These are phyloP conservation scores for Russula olivacea DNA, from an alignment of 768 basidiomycete genomes.

Conservation along the genomic window DNA sequence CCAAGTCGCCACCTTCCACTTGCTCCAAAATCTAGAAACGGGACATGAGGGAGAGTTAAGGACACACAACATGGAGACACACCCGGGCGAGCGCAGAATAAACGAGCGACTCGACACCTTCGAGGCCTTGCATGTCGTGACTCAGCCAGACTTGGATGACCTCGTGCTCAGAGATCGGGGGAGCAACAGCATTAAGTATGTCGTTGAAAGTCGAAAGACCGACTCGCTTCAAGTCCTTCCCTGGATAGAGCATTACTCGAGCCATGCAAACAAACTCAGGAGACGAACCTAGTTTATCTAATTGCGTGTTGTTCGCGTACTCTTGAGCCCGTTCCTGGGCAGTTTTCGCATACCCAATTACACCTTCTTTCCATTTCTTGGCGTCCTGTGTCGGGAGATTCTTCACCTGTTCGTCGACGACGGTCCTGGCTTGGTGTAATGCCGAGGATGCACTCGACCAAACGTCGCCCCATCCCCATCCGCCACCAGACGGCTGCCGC, in stretches of 20 bases:
- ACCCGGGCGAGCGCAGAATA: constrained; percentile 83
- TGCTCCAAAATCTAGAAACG: constrained; percentile 76
- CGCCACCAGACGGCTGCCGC: constrained; percentile 29
- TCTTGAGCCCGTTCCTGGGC: constrained; percentile 37
- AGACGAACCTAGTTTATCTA: constrained; percentile 79
- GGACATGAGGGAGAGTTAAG: neutral
- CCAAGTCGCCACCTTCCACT: constrained; percentile 85
- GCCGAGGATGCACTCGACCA: constrained; percentile 85
- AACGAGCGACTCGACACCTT: constrained; percentile 90
- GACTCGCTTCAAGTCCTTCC: constrained; percentile 83
- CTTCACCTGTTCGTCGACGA: constrained; percentile 92
- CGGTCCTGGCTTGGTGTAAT: constrained; percentile 79
- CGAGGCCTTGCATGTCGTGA: constrained; percentile 96
- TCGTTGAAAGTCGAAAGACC: constrained; percentile 87
- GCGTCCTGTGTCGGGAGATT: constrained; percentile 80
- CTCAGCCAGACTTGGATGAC: constrained; percentile 94
- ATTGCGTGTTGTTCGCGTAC: constrained; percentile 79
- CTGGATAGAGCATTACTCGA: constrained; percentile 38
- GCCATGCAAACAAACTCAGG: neutral
- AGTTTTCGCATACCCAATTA: constrained; percentile 79
- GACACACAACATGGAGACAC: constrained; percentile 27
- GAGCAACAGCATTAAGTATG: constrained; percentile 93
- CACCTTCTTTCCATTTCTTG: constrained; percentile 81
- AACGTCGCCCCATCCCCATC: constrained; percentile 84
- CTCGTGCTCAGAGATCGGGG: constrained; percentile 97